Evolutionary conservation across 805 yeast genomes (phyloP), one percentile per base, ranked within the genome.

Genomic region (Lipomyces mesembrius): DNA sequence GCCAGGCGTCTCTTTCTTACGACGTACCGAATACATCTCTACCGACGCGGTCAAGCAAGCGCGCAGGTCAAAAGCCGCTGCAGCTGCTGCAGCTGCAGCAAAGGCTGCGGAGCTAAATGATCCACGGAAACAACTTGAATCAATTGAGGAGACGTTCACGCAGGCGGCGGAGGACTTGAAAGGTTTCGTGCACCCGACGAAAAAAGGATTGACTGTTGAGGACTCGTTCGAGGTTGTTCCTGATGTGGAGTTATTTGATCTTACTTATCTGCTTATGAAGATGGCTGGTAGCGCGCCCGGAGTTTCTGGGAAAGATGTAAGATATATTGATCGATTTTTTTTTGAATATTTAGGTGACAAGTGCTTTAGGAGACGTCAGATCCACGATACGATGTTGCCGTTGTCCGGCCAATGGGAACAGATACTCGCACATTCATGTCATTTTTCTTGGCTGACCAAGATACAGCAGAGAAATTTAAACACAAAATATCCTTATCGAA

Each of bases 11-110:
- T 84, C 91, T n/a, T 93, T 94, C 79, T 83, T 94, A 76, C 88
- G 98, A 80, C 87, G 98, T 80, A 94, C 99, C 0, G 98, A 95
- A 76, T 94, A 94, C 77, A 89, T 92, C 66, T 85, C 96, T 11
- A 86, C 90, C 49, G 88, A 86, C 61, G 83, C 83, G 62, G 75
- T 78, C 62, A 74, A 76, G 35, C 71, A 69, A 37, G 69, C 73
- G 7, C 67, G 67, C 55, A 59, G 35, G 27, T 17, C 11, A 27
- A 69, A 67, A 62, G 69, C 75, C 2, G 71, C 70, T 3, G 73
- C 64, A 22, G 74, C 73, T 17, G 71, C 72, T 37, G 74, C 70
- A 29, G 67, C 66, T 29, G 71, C 74, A 14, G 61, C 63, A 46
- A 63, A 72, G 65, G 65, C 70, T 59, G 67, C 72, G 52, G 73